These are phyloP conservation scores for Scutellaria baicalensis DNA, from an alignment of 257 asterid species.

Conservation along the genomic window DNA sequence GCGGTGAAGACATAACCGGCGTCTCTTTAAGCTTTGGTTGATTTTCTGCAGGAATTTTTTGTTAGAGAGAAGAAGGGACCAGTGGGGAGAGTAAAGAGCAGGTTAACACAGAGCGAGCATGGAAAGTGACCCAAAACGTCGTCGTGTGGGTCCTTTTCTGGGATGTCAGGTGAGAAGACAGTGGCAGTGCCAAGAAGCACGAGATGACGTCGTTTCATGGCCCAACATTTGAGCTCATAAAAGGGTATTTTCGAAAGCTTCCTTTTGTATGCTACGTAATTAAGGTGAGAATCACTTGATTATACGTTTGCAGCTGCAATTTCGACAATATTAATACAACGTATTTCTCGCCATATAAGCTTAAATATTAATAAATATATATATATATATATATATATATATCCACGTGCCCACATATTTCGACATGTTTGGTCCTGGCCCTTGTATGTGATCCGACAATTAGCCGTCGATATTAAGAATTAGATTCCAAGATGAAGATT, in stretches of 20 bases:
- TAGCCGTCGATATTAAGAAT: not conserved
- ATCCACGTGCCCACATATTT: not conserved
- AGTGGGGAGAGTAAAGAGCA: not conserved
- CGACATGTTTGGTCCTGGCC: not conserved
- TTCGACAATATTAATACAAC: not conserved
- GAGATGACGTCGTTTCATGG: slow-evolving; percentile 25
- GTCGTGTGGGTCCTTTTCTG: slow-evolving; percentile 14
- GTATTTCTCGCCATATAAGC: no score
- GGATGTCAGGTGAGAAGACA: slow-evolving; percentile 6
- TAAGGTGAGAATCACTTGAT: not conserved
- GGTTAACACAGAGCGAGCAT: slow-evolving; percentile 5
- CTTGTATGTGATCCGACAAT: not conserved
- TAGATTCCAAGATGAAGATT: no score
- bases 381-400: no score
- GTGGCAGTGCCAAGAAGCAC: slow-evolving; percentile 5
- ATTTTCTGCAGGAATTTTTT: not conserved
- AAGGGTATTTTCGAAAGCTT: slow-evolving; percentile 1
- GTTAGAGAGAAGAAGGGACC: not conserved
- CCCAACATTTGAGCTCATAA: not conserved
- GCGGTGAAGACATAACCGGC: slow-evolving; percentile 34
- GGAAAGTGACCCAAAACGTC: slow-evolving; percentile 24
- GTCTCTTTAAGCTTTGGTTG: not conserved
- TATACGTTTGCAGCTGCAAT: not conserved
- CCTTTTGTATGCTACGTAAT: slow-evolving; percentile 3
- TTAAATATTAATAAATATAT: no score